phyloP scores from a whole-genome alignment of 2,329 filamentous ascomycete genomes.

The Lachnellula subtilissima region DNA sequence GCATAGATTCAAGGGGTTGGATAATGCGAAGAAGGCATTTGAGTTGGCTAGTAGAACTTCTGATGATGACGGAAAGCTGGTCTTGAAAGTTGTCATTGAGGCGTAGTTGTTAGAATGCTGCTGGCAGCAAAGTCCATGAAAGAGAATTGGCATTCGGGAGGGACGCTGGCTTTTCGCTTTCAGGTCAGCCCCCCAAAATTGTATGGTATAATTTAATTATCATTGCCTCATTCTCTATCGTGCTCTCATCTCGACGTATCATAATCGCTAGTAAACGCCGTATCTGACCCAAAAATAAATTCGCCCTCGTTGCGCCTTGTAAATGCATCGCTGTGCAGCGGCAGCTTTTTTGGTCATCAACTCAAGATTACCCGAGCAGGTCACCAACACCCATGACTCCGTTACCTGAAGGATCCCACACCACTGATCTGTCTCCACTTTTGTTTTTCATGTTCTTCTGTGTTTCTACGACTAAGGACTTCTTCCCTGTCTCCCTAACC shows the following conservation, averaged over 20 bases:
- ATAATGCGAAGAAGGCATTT: slow-evolving; percentile 58
- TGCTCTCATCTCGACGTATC: slow-evolving; percentile 8
- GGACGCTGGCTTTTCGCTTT: too few relatives aligned
- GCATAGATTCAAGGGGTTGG: slow-evolving; percentile 63
- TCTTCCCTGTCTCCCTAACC: slow-evolving; percentile 70
- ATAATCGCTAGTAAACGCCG: slow-evolving; percentile 20
- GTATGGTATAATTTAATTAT: neutral
- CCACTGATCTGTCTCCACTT: slow-evolving; percentile 1
- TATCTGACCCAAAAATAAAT: slow-evolving; percentile 4
- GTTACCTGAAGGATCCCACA: slow-evolving; percentile 6
- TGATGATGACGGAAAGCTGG: slow-evolving; percentile 62
- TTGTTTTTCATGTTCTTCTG: slow-evolving; percentile 6
- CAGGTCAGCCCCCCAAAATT: too few relatives aligned
- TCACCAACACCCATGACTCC: slow-evolving; percentile 20
- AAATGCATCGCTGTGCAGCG: slow-evolving; percentile 13
- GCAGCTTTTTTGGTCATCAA: neutral
- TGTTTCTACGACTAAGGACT: slow-evolving; percentile 55
- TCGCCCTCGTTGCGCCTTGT: slow-evolving; percentile 12
- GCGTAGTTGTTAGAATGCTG: slow-evolving; percentile 31
- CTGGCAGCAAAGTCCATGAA: too few relatives aligned
- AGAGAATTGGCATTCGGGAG: too few relatives aligned
- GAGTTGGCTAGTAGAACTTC: slow-evolving; percentile 64
- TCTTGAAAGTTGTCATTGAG: slow-evolving; percentile 68
- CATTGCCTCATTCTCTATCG: slow-evolving; percentile 3
- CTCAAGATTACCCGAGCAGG: slow-evolving; percentile 12